Conservation (phyloP, 1,284 basidiomycete genomes). For the Pterulicium gracile region DNA sequence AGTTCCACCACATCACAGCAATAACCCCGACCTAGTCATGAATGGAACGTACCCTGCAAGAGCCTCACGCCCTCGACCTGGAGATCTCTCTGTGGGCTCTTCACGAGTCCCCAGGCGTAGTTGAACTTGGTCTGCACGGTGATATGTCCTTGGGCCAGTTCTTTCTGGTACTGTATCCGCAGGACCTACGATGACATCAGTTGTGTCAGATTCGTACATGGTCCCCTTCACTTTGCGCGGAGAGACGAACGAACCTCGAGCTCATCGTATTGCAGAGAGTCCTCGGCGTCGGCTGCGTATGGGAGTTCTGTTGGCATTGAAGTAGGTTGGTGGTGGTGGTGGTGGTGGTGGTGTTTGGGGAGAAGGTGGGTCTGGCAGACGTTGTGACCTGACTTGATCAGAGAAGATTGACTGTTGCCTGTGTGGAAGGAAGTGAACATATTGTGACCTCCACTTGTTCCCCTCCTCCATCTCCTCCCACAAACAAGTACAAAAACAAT, state of each 20-base stretch:
- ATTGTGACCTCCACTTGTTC: not conserved
- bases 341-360: slow-evolving; percentile 5
- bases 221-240: slow-evolving; percentile 3
- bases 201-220: too few relatives aligned
- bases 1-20: not conserved
- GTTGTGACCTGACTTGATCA: not conserved
- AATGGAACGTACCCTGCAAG: slow-evolving; percentile 81
- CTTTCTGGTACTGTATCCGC: slow-evolving; percentile 80
- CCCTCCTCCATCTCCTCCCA: not conserved
- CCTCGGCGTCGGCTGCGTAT: slow-evolving; percentile 91
- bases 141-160: slow-evolving; percentile 75
- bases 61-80: slow-evolving; percentile 88
- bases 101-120: slow-evolving; percentile 93
- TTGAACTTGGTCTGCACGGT: slow-evolving; percentile 98
- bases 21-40: too few relatives aligned
- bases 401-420: not conserved
- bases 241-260: slow-evolving; percentile 50
- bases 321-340: too few relatives aligned
- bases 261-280: slow-evolving; percentile 83
- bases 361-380: not conserved
- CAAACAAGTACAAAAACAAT: slow-evolving; percentile 12
- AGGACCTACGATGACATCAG: slow-evolving; percentile 48
- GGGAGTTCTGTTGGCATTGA: slow-evolving; percentile 83
- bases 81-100: slow-evolving; percentile 72
- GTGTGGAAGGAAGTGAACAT: not conserved